phyloP scores from a whole-genome alignment of 768 basidiomycete species.

The Psilocybe subaeruginosa region DNA sequence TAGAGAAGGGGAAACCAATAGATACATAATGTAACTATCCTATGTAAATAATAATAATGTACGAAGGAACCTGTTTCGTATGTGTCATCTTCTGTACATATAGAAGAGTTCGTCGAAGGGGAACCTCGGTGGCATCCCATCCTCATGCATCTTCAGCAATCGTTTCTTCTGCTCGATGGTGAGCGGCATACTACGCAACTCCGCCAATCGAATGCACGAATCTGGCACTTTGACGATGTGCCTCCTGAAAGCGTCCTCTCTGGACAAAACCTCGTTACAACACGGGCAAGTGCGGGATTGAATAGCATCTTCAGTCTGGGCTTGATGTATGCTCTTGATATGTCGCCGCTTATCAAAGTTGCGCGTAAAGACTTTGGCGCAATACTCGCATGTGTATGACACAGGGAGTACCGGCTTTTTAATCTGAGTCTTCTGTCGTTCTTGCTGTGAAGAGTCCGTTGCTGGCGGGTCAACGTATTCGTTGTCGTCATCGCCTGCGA shows the following conservation, averaged over 20 bases:
- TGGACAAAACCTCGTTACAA: constrained; percentile 16
- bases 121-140: neutral
- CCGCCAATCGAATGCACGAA: constrained; percentile 6
- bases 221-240: constrained; percentile 11
- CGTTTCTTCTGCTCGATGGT: neutral
- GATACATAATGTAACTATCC: too few relatives aligned
- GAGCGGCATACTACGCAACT: neutral
- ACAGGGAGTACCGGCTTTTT: neutral
- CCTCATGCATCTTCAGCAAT: constrained; percentile 1
- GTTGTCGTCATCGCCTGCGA: neutral
- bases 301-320: neutral
- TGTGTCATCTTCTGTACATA: neutral
- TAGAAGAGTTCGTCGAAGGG: neutral
- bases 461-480: neutral
- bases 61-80: neutral
- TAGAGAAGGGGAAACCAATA: neutral
- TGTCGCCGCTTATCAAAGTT: constrained; percentile 22
- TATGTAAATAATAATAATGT: neutral
- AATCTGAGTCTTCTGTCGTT: neutral
- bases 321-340: constrained; percentile 17
- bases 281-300: constrained; percentile 18
- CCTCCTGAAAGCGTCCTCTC: constrained; percentile 15
- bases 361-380: constrained; percentile 21
- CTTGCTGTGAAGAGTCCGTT: neutral
- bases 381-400: constrained; percentile 15